Base-by-base conservation (phyloP, 2,329 filamentous ascomycete genomes). In the Penicillium sp. region DNA sequence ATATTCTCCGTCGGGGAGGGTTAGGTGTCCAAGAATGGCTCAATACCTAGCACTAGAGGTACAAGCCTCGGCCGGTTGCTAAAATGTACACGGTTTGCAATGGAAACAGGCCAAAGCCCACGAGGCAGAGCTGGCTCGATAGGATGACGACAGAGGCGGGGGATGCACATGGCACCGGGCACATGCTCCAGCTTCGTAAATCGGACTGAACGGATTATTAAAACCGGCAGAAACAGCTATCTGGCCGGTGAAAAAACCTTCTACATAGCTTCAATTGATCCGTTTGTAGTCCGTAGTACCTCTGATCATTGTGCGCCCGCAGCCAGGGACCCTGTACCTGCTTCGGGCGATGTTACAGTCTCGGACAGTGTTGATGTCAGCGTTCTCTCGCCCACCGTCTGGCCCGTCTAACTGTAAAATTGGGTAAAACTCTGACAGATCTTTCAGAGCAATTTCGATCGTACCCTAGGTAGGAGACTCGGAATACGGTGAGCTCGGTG, bases 351-450 rank as follows among this genome's bases (percentile, higher is more conserved):
- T 58, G 57, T 61, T 61, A 47, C 58, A 61, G 48, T 58, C 48
- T 24, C 42, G n/a, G 46, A 9, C 48, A 61, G 59, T 61, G 57
- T 61, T 62, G 59, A 62, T 62, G 59, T 62, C 59, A 62, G 59
- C 48, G 48, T 58, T 44, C 45, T 48, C 46, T 43, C 14, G 41
- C 20, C 16, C 30, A 13, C 9, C 27, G 16, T 18, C 10, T 20
- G 18, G 33, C 16, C 38, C 38, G 20, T 27, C 22, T 10, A 27
- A 27, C 9, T 27, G 24, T 16, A 27, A n/a, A 41, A 27, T 41
- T 24, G 11, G 39, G 22, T 41, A 5, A 41, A 38, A 38, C 18
- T 38, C 16, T 36, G 16, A 18, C 18, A 11, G 6, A 20, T 5
- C 10, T 38, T 7, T 38, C 35, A 38, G 18, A 20, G 20, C 35